phyloP scores from a whole-genome alignment of 495 filamentous ascomycete species.

The Clohesyomyces aquaticus region DNA sequence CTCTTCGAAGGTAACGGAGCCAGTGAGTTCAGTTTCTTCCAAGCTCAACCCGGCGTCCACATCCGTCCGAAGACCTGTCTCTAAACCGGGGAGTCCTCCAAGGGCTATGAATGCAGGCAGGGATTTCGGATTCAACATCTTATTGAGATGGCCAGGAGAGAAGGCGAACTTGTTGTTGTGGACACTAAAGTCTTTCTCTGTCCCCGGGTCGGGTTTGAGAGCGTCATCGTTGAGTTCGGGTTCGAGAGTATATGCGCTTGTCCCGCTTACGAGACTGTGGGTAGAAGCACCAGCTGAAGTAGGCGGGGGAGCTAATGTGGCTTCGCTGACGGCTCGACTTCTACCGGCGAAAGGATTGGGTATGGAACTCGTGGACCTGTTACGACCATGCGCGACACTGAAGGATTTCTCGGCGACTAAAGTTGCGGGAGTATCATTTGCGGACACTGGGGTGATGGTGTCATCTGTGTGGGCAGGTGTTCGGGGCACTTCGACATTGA shows the following conservation, averaged over 20 bases:
- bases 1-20: conserved; percentile 69
- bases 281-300: conserved; percentile 25
- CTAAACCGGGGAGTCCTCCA: conserved; percentile 75
- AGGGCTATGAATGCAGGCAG: conserved; percentile 74
- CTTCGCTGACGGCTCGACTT: conserved; percentile 28
- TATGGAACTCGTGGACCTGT: conserved; percentile 3
- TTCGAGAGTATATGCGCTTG: conserved; percentile 13
- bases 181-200: conserved; percentile 71
- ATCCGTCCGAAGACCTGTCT: conserved; percentile 76
- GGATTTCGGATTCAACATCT: conserved; percentile 82
- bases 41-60: conserved; percentile 68
- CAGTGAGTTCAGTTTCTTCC: conserved; percentile 70
- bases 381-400: conserved; percentile 15
- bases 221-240: conserved; percentile 57
- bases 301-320: conserved; percentile 21
- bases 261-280: conserved; percentile 13
- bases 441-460: conserved; percentile 19
- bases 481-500: conserved; percentile 24
- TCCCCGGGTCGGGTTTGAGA: conserved; percentile 68
- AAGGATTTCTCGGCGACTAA: conserved; percentile 20
- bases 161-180: conserved; percentile 81
- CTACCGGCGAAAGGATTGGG: conserved; percentile 9
- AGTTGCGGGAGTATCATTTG: conserved; percentile 20
- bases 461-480: conserved; percentile 24
- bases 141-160: conserved; percentile 77